These are phyloP conservation scores for Colletotrichum sp. DNA, from an alignment of 2,329 filamentous ascomycete species.

Conservation along the genomic window DNA sequence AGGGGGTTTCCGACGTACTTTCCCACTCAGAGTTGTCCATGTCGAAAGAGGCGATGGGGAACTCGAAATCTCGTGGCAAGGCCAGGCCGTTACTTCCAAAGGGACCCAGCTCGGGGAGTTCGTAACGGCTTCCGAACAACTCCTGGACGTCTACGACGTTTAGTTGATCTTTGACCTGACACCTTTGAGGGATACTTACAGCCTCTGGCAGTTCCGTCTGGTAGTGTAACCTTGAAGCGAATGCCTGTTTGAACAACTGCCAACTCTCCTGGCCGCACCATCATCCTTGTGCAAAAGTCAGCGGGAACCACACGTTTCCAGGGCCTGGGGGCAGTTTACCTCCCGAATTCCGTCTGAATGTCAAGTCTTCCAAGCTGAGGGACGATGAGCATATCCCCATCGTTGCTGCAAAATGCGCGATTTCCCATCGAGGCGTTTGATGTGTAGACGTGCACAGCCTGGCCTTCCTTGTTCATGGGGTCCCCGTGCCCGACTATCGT, in stretches of 20 bases:
- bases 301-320: neutral
- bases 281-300: conserved; percentile 11
- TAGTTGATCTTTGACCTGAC: neutral
- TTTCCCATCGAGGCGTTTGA: conserved; percentile 50
- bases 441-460: conserved; percentile 53
- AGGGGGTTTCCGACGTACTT: conserved; percentile 3
- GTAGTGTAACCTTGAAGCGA: conserved; percentile 61
- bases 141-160: conserved; percentile 57
- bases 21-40: conserved; percentile 30
- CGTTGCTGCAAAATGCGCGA: conserved; percentile 55
- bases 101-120: conserved; percentile 68
- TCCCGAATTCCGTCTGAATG: conserved; percentile 71
- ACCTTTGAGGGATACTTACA: conserved; percentile 31
- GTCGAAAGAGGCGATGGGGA: conserved; percentile 59
- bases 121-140: conserved; percentile 66
- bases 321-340: conserved; percentile 29
- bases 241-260: conserved; percentile 68
- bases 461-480: conserved; percentile 52
- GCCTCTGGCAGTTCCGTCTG: conserved; percentile 61
- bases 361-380: conserved; percentile 67
- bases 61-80: conserved; percentile 68
- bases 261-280: conserved; percentile 69
- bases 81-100: conserved; percentile 69
- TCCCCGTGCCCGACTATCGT: conserved; percentile 55
- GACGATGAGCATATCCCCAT: conserved; percentile 70